Conservation (phyloP, 164 flowering plant genomes). For the Tetracentron sinense region DNA sequence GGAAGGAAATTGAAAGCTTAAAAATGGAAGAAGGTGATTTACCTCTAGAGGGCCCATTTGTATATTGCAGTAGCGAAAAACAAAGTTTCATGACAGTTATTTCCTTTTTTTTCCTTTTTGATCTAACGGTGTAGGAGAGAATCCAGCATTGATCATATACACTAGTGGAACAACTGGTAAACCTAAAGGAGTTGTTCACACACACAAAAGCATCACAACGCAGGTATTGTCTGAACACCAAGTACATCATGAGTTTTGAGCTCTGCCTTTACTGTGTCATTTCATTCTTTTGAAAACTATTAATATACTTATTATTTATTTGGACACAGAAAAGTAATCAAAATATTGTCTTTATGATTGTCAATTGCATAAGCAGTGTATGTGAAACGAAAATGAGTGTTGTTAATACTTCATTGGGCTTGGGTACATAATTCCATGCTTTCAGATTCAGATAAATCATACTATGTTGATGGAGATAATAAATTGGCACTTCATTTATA, state of each 20-base stretch:
- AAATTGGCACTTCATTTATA: too few relatives aligned
- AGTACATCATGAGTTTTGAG: background rate
- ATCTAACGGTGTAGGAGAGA: conserved; percentile 51
- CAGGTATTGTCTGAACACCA: conserved; percentile 50
- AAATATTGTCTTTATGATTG: background rate
- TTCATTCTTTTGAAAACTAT: background rate
- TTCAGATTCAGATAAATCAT: too few relatives aligned
- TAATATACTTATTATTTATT: background rate
- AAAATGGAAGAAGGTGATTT: conserved; percentile 37
- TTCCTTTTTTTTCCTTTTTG: background rate
- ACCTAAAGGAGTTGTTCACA: conserved; percentile 98
- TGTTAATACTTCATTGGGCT: background rate
- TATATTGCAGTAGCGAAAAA: background rate
- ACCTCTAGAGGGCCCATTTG: conserved; percentile 1
- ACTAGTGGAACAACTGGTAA: conserved; percentile 99
- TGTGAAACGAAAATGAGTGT: background rate
- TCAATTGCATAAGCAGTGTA: background rate
- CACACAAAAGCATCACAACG: conserved; percentile 70
- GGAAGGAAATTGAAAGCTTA: conserved; percentile 24
- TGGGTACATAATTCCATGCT: too few relatives aligned
- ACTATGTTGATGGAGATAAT: too few relatives aligned
- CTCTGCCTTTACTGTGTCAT: background rate
- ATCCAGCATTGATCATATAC: conserved; percentile 80
- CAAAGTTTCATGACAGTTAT: conserved; percentile 7
- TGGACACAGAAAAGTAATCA: background rate